phyloP scores from a whole-genome alignment of 2,329 filamentous ascomycete genomes.

The Pseudogymnoascus sp. region DNA sequence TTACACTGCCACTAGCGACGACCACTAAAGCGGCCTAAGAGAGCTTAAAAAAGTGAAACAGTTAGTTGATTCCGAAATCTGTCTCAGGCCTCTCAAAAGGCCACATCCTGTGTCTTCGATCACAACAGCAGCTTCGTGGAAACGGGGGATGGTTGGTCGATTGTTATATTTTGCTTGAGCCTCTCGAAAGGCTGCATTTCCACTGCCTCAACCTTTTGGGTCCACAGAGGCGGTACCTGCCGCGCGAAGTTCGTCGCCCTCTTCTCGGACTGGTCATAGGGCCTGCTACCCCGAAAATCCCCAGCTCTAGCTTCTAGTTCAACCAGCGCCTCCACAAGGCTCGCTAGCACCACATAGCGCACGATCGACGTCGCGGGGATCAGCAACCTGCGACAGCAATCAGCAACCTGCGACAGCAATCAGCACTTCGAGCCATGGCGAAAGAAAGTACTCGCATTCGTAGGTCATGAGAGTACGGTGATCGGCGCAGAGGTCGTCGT shows the following conservation, averaged over 20 bases:
- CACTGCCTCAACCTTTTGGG: neutral
- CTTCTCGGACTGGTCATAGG: neutral
- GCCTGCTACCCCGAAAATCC: neutral
- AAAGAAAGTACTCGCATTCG: constrained; percentile 22
- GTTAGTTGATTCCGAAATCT: no score
- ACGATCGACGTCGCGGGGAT: constrained; percentile 23
- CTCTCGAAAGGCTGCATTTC: no score
- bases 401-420: constrained; percentile 20
- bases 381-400: constrained; percentile 19
- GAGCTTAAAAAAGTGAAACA: no score
- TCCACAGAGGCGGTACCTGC: neutral
- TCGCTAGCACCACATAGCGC: constrained; percentile 25
- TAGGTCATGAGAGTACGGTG: neutral
- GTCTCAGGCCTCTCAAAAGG: no score
- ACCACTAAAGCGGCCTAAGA: no score
- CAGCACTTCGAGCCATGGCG: constrained; percentile 21
- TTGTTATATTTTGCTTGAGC: no score
- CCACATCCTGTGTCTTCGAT: no score
- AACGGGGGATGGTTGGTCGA: no score
- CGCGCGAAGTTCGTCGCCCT: neutral
- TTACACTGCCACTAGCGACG: no score
- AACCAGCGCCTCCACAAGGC: constrained; percentile 23
- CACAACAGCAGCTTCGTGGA: no score
- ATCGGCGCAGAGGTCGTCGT: constrained; percentile 15
- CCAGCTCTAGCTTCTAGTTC: constrained; percentile 16